These are phyloP conservation scores for Ophiostoma populinum DNA, from an alignment of 2,329 filamentous ascomycete species.

Conservation along the genomic window DNA sequence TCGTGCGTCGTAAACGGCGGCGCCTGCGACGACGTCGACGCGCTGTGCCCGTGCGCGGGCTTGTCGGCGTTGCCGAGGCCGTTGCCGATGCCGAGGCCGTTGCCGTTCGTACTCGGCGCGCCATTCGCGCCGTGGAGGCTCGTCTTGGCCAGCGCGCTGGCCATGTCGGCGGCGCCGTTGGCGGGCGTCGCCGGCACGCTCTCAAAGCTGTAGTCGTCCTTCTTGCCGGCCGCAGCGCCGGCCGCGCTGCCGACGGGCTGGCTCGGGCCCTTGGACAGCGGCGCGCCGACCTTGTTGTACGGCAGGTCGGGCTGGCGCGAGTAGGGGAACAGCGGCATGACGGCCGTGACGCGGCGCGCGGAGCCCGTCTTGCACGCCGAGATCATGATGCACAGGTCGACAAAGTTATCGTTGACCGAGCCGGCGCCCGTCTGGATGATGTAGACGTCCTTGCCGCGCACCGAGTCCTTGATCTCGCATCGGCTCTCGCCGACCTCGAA, in stretches of 20 bases:
- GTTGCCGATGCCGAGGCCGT: conserved; percentile 10
- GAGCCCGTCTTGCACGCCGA: conserved; percentile 82
- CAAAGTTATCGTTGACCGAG: conserved; percentile 87
- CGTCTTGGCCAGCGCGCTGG: conserved; percentile 56
- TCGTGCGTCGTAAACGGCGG: conserved; percentile 47
- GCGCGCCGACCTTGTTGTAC: conserved; percentile 89
- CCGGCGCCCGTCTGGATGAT: conserved; percentile 91
- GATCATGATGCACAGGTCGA: conserved; percentile 95
- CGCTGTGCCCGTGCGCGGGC: conserved; percentile 21
- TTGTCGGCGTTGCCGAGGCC: conserved; percentile 17
- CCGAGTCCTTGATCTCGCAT: conserved; percentile 90
- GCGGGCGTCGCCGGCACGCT: conserved; percentile 76
- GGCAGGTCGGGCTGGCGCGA: conserved; percentile 90
- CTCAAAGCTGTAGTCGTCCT: conserved; percentile 69
- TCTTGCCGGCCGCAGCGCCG: conserved; percentile 13
- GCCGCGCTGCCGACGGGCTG: no score
- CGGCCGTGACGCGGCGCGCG: conserved; percentile 80
- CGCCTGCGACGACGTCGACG: conserved; percentile 22
- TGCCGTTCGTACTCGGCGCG: conserved; percentile 13
- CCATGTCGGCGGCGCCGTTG: conserved; percentile 52
- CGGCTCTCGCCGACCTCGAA: conserved; percentile 92
- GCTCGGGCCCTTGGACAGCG: conserved; percentile 50
- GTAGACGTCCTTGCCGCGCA: conserved; percentile 96
- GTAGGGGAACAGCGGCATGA: conserved; percentile 91
- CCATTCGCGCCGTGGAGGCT: conserved; percentile 27